These are phyloP conservation scores for Cladosporium sp. DNA, from an alignment of 2,329 filamentous ascomycete genomes.

Conservation along the genomic window DNA sequence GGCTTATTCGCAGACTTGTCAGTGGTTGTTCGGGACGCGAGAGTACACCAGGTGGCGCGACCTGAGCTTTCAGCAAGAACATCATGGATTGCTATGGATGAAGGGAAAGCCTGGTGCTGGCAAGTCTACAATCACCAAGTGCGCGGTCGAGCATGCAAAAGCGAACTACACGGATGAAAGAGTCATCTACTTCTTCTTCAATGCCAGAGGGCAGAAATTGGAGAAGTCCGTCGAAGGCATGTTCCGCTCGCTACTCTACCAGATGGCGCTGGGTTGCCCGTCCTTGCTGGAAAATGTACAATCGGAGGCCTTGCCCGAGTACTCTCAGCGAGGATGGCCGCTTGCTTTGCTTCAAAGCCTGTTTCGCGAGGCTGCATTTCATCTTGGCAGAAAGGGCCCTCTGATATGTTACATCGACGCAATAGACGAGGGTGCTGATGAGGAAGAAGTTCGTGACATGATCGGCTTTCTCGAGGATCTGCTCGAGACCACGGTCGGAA, in stretches of 20 bases:
- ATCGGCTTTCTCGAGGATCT: too few species aligned
- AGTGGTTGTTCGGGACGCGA: background rate
- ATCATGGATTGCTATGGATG: conserved; percentile 36
- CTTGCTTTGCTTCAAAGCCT: background rate
- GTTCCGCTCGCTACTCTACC: conserved; percentile 48
- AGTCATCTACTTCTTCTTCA: conserved; percentile 47
- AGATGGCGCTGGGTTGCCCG: conserved; percentile 36
- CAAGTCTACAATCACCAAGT: conserved; percentile 36
- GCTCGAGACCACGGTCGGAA: too few species aligned
- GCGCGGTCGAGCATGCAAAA: conserved; percentile 4
- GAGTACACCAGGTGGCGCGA: background rate
- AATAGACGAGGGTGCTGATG: conserved; percentile 43
- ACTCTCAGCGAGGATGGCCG: background rate
- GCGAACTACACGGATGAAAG: conserved; percentile 17
- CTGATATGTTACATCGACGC: conserved; percentile 37
- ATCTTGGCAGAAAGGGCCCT: background rate
- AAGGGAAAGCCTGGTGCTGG: conserved; percentile 38
- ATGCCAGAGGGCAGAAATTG: conserved; percentile 40
- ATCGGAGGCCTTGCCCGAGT: conserved; percentile 9
- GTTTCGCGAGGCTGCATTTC: background rate
- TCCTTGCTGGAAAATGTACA: conserved; percentile 28
- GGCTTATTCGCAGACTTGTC: background rate
- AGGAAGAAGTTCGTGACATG: conserved; percentile 41
- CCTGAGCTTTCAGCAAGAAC: background rate
- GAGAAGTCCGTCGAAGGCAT: conserved; percentile 44